Percentiles rank a stretch among this genome's conserved stretches.
These are phyloP conservation scores for Rhizophagus sp. DNA, from an alignment of 192 early-diverging fungal genomes.

Conservation along the genomic window DNA sequence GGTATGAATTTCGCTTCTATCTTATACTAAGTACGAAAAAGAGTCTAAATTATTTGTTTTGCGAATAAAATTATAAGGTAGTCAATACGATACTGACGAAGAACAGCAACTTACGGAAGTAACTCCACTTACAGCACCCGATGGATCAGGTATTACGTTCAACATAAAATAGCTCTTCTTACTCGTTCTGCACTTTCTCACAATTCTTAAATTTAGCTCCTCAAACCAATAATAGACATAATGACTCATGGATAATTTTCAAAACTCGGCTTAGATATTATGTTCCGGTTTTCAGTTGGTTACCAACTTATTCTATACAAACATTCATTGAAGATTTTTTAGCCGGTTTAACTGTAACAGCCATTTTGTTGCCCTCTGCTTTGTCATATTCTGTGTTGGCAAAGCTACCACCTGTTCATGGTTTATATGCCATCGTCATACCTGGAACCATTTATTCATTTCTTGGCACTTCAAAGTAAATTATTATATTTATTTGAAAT, in stretches of 20 bases:
- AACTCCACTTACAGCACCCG: not conserved
- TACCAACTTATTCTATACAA: slow-evolving; percentile 72
- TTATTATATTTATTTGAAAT: not conserved
- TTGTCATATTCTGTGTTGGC: slow-evolving; percentile 92
- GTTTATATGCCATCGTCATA: slow-evolving; percentile 85
- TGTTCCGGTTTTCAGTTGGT: slow-evolving; percentile 91
- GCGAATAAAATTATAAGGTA: not conserved
- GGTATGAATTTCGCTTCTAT: not conserved
- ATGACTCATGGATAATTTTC: slow-evolving; percentile 45
- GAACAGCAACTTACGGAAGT: not conserved
- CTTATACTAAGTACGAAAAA: not conserved
- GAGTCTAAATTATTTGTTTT: not conserved
- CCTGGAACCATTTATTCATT: slow-evolving; percentile 85
- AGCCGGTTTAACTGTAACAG: slow-evolving; percentile 84
- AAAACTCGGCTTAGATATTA: slow-evolving; percentile 83
- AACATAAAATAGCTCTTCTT: not conserved
- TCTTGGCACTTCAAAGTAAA: slow-evolving; percentile 88
- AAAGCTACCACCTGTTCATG: slow-evolving; percentile 82
- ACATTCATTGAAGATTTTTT: slow-evolving; percentile 75
- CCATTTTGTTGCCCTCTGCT: slow-evolving; percentile 71
- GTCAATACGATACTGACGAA: not conserved
- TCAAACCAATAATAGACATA: not conserved
- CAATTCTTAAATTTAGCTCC: not conserved
- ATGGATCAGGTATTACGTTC: not conserved
- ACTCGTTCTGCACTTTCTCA: not conserved